Conservation (phyloP, 352 stramenopile species). For the Globisporangium abappressorium region DNA sequence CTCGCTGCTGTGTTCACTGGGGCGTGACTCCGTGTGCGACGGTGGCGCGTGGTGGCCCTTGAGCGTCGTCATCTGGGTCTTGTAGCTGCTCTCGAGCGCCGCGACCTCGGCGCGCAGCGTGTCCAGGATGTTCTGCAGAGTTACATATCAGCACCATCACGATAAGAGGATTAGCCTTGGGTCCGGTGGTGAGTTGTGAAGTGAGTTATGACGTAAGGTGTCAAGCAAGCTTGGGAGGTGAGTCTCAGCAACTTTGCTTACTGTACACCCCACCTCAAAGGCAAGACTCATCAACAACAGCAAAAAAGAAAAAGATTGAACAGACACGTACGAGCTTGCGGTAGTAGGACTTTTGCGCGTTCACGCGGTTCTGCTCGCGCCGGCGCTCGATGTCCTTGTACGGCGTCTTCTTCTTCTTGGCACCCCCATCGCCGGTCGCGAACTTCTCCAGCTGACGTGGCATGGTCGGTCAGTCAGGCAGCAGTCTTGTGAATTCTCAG, state of each 20-base stretch:
- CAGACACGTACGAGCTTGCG: constrained; percentile 24
- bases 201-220: not conserved
- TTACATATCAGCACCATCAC: not conserved
- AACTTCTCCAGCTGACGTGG: not conserved
- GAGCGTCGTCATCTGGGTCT: constrained; percentile 20
- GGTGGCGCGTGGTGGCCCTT: not conserved
- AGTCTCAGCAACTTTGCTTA: not conserved
- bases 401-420: constrained; percentile 16
- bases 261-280: not conserved
- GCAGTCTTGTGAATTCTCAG: constrained; percentile 10
- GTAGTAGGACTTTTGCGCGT: constrained; percentile 37
- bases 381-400: constrained; percentile 28
- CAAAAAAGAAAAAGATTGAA: not conserved
- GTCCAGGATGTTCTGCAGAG: constrained; percentile 23
- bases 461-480: not conserved
- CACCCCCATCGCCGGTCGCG: not conserved
- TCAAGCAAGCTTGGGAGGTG: not conserved
- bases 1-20: not conserved
- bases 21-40: not conserved
- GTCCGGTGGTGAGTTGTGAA: not conserved
- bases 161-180: not conserved
- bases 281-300: not conserved
- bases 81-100: constrained; percentile 26
- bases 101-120: constrained; percentile 26
- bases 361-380: constrained; percentile 37